Base-by-base conservation (phyloP, 352 stramenopile genomes). In the Phytopythium oedochilum region DNA sequence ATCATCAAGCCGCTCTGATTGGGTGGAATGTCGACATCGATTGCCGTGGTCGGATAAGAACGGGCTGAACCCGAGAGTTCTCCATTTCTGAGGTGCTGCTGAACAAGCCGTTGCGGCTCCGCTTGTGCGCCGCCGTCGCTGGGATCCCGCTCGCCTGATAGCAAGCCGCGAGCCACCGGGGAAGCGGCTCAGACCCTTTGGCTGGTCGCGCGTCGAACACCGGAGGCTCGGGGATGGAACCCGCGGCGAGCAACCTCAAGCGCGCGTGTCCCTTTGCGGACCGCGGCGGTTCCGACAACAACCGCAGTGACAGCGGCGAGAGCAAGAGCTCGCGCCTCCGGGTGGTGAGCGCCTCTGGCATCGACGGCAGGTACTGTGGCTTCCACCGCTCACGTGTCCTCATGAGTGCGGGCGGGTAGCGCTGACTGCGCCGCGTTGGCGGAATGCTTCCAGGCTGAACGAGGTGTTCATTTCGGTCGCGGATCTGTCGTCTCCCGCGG, bases 381-480 rank as follows among this genome's bases (percentile, higher is more conserved):
- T n/a, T n/a, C n/a, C n/a, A n/a, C n/a, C n/a, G n/a, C n/a, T n/a
- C n/a, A n/a, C n/a, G 18, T 35, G 28, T n/a, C 5, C 12, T 6
- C 2, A 49, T 4, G n/a, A 15, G 22, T 55, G 23, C 7, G 20
- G 32, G 11, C 7, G 20, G 38, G 18, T 29, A 17, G 28, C 7
- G 47, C 3, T 44, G 45, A 40, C 18, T 32, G 25, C 22, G 25
- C 23, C 59, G 42, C 45, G 43, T 20, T 4, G 59, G 52, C n/a
- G 26, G 14, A 45, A 25, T 66, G 28, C 20, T 57, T 55, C 20
- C 38, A 80, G 69, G 53, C 50, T 68, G 25, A 89, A 89, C 51
- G 69, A 89, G 28, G 39, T 89, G 40, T 69, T 76, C 54, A 28
- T 89, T 11, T 71, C 63, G 15, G 43, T 71, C 2, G 53, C 64